Evolutionary conservation across 2,329 filamentous ascomycete species (phyloP), one percentile per base, ranked within the genome.

Genomic region (Xylaria digitata): DNA sequence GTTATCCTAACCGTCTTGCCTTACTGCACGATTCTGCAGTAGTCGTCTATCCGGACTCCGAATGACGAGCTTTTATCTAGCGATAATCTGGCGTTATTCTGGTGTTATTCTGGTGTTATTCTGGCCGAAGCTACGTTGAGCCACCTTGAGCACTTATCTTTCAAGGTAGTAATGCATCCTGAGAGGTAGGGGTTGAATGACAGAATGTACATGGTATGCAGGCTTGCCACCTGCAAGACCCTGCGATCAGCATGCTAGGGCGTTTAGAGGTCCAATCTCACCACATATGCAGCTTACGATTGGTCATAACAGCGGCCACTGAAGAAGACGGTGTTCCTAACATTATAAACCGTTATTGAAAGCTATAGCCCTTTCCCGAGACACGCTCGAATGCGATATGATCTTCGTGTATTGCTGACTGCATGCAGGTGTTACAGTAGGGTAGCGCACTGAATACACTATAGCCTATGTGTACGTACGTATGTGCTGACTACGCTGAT

Each of bases 331-430:
- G 34, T 30, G 26, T 23, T 19, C 1, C 13, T 55, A 23, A 19
- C 17, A 15, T 46, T 21, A n/a, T 43, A 53, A 45, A 32, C 58
- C 48, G 34, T 46, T 43, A 21, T 23, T 61, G 34, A 53, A 61
- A 8, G 45, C n/a, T 56, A 49, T 56, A 8, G 8, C 19, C 43
- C 50, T 40, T 49, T 6, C 45, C 15, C n/a, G 15, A 46, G 19
- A 34, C 30, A 40, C 8, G 43, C 52, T 63, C 30, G 26, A 63
- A 63, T 17, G 61, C 54, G 61, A 46, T 49, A 63, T 58, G 61
- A 63, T 63, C 61, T 42, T 58, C 61, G 34, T 26, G 19, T 21
- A 19, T 52, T 63, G 61, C 61, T 63, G 61, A 58, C 61, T 58
- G 61, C 61, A 63, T 63, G 61, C 61, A 63, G 45, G 53, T 34